Conservation (phyloP, 169 alveolate species). For the Eimeria falciformis region DNA sequence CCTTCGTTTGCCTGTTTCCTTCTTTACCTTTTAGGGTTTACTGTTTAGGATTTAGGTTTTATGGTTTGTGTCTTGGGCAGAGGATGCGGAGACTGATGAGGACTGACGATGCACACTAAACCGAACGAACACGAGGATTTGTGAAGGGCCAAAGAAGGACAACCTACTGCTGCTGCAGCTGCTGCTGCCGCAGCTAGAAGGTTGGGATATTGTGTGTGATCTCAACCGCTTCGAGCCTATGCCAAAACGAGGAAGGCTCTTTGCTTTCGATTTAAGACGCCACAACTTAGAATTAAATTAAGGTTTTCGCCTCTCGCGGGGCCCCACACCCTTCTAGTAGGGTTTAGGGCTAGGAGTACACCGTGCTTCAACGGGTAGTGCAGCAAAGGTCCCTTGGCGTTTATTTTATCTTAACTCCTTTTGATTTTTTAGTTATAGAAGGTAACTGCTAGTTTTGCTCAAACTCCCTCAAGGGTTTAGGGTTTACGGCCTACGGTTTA, state of each 20-base stretch:
- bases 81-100: slow-evolving; percentile 33
- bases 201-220: background rate
- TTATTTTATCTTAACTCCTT: slow-evolving; percentile 32
- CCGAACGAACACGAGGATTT: background rate
- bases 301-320: no score
- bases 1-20: slow-evolving; percentile 34
- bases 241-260: background rate
- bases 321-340: no score
- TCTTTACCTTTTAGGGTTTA: slow-evolving; percentile 26
- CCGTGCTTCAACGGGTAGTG: slow-evolving; percentile 30
- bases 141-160: background rate
- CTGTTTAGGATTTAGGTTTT: background rate
- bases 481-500: background rate
- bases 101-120: background rate
- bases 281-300: no score
- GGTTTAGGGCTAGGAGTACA: background rate
- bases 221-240: background rate
- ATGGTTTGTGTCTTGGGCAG: slow-evolving; percentile 8
- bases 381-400: slow-evolving; percentile 65
- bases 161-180: background rate
- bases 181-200: background rate
- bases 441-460: no score
- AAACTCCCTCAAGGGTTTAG: background rate
- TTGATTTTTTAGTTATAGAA: slow-evolving; percentile 50
- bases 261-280: background rate